These are phyloP conservation scores for Sporothrix brasiliensis DNA, from an alignment of 2,329 filamentous ascomycete genomes.

Conservation along the genomic window DNA sequence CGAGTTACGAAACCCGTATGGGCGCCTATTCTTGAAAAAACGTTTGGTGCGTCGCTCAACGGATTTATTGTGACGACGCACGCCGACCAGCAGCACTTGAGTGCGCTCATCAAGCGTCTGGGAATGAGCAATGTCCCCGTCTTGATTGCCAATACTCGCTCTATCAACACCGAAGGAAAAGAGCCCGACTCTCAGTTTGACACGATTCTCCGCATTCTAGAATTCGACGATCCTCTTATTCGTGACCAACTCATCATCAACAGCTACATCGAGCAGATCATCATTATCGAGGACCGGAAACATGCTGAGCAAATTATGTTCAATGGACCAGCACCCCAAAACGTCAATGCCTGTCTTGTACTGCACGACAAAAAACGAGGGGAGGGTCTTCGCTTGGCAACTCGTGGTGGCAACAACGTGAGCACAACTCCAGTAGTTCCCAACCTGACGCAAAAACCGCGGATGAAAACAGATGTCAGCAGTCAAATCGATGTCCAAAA, in stretches of 20 bases:
- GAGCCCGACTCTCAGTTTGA: constrained; percentile 74
- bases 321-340: constrained; percentile 60
- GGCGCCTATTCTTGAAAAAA: constrained; percentile 78
- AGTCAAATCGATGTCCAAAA: constrained; percentile 62
- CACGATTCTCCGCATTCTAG: constrained; percentile 78
- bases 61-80: constrained; percentile 82
- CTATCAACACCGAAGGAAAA: constrained; percentile 62
- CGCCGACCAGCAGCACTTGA: constrained; percentile 71
- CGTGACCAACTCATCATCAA: constrained; percentile 83
- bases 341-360: constrained; percentile 73
- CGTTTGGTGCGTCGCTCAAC: constrained; percentile 69
- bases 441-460: constrained; percentile 57
- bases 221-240: constrained; percentile 78
- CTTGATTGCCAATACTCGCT: constrained; percentile 62
- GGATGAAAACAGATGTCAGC: constrained; percentile 80
- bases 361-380: constrained; percentile 63
- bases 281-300: constrained; percentile 70
- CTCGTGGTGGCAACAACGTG: constrained; percentile 46
- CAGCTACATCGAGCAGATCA: constrained; percentile 77
- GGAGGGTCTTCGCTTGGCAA: constrained; percentile 62
- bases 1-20: constrained; percentile 77
- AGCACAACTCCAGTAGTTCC: constrained; percentile 46
- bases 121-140: constrained; percentile 57
- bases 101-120: constrained; percentile 63
- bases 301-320: constrained; percentile 73